Evolutionary conservation across 306 rosid genomes (phyloP).

Genomic region (Lablab purpureus): DNA sequence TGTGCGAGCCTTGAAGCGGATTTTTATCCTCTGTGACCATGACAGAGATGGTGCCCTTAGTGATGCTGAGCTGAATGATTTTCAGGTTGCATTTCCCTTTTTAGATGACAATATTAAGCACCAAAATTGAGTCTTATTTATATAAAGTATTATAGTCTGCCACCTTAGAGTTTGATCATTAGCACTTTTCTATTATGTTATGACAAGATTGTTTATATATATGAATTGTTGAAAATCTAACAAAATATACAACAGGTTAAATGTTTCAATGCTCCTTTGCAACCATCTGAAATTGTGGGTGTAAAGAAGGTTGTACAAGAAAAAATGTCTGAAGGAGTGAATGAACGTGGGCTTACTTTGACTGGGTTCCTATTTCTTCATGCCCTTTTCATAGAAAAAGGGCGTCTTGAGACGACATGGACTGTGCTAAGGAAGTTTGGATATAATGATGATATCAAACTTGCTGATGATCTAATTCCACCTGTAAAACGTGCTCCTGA

Average conservation of each 20-base stretch:
- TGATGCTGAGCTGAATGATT: slow-evolving; percentile 55
- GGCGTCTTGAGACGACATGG: slow-evolving; percentile 99
- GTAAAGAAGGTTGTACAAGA: slow-evolving; percentile 96
- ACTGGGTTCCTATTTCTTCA: slow-evolving; percentile 97
- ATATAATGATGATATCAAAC: slow-evolving; percentile 89
- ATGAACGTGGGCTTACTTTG: slow-evolving; percentile 94
- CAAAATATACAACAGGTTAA: slow-evolving; percentile 71
- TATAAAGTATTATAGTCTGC: slow-evolving; percentile 10
- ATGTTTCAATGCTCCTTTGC: slow-evolving; percentile 98
- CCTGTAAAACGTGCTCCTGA: slow-evolving; percentile 75
- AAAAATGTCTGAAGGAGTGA: slow-evolving; percentile 93
- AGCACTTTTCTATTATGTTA: slow-evolving; percentile 31
- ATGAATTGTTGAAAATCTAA: slow-evolving; percentile 40
- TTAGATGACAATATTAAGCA: background rate
- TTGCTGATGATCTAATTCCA: slow-evolving; percentile 84
- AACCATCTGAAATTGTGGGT: slow-evolving; percentile 90
- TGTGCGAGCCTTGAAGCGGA: slow-evolving; percentile 91
- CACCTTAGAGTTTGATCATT: slow-evolving; percentile 32
- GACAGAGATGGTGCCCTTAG: slow-evolving; percentile 91
- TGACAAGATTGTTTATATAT: background rate
- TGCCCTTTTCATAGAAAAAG: slow-evolving; percentile 94
- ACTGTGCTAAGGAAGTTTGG: slow-evolving; percentile 97
- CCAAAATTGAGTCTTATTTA: slow-evolving; percentile 40
- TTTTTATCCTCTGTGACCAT: slow-evolving; percentile 93
- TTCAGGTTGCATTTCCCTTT: slow-evolving; percentile 48